phyloP scores from a whole-genome alignment of 495 filamentous ascomycete genomes.

The Aspergillus hancockii region DNA sequence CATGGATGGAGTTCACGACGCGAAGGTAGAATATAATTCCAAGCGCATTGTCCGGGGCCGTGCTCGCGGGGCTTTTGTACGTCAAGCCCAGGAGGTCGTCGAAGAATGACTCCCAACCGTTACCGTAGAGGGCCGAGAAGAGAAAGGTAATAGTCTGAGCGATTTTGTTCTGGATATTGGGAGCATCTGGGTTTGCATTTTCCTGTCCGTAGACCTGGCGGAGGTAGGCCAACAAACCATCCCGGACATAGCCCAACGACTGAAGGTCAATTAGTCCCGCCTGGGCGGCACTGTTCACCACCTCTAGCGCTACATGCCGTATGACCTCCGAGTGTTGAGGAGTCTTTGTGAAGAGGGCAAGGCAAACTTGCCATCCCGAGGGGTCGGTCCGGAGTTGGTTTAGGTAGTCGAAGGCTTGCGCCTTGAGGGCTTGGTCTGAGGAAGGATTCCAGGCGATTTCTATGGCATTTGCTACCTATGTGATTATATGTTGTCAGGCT shows the following conservation, averaged over 20 bases:
- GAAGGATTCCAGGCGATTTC: slow-evolving; percentile 81
- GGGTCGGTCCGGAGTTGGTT: slow-evolving; percentile 77
- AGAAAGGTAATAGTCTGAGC: slow-evolving; percentile 92
- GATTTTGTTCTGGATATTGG: slow-evolving; percentile 91
- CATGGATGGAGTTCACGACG: slow-evolving; percentile 83
- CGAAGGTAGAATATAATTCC: slow-evolving; percentile 88
- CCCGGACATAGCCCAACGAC: slow-evolving; percentile 68
- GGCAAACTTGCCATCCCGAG: slow-evolving; percentile 83
- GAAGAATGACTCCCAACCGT: slow-evolving; percentile 83
- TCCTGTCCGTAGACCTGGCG: slow-evolving; percentile 66
- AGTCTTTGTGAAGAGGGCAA: slow-evolving; percentile 77
- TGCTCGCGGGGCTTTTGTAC: slow-evolving; percentile 45
- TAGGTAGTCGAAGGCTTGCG: slow-evolving; percentile 85
- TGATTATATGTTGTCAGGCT: slow-evolving; percentile 15
- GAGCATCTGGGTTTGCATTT: slow-evolving; percentile 59
- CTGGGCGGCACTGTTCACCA: slow-evolving; percentile 88
- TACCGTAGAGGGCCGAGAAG: slow-evolving; percentile 80
- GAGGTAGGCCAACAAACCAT: slow-evolving; percentile 76
- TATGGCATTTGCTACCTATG: slow-evolving; percentile 86
- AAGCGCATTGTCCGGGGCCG: slow-evolving; percentile 62
- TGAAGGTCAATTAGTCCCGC: slow-evolving; percentile 66
- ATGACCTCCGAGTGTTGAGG: slow-evolving; percentile 81
- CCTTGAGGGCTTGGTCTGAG: slow-evolving; percentile 71
- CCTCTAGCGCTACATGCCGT: slow-evolving; percentile 82
- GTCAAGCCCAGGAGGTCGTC: slow-evolving; percentile 80